Base-by-base conservation (phyloP, 805 yeast species). In the Starmerella scarabaei region DNA sequence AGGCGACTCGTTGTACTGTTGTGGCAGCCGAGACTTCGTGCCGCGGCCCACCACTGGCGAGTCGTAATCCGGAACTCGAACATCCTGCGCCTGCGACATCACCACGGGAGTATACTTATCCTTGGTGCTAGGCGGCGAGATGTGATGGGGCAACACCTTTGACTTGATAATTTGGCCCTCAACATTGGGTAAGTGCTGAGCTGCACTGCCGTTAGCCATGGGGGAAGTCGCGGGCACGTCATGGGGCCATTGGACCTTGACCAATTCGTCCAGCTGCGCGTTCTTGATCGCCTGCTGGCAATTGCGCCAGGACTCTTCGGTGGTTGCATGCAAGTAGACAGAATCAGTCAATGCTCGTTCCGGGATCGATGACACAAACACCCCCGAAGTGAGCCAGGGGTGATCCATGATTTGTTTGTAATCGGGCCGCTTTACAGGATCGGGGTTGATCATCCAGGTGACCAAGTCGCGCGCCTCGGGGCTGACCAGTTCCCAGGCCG, bases 71-170 rank as follows among this genome's bases (percentile, higher is more conserved):
- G 52, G 46, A 5, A 33, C 42, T 23, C 11, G 26, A 14, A 37
- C 42, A 15, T 35, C 37, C 36, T 43, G 43, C 30, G 39, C 33
- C 36, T 50, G 48, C 2, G 42, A 28, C 24, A 58, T 54, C 33
- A 50, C 51, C 17, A 61, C 59, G 47, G 57, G 51, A 43, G 78
- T 78, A 62, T 86, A 86, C 63, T 86, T 86, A 60, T 70, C 76
- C 56, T 76, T 80, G 34, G 94, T 84, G 55, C 83, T 85, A 50
- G 88, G 88, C 15, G 97, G 97, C 19, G 95, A 85, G 55, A 86
- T 71, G 2, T 94, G 80, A 52, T 78, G 80, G 28, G 97, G 97
- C 51, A 86, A 66, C 44, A 86, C 69, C 3, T 82, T 37, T 29
- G 43, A 50, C 38, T 52, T 61, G 24, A 72, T 70, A 8, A 68